A percentile compares a stretch with the other conserved stretches of the same genome.
Evolutionary conservation across 805 yeast genomes (phyloP).

Genomic region (Saccharomycopsis sp.): DNA sequence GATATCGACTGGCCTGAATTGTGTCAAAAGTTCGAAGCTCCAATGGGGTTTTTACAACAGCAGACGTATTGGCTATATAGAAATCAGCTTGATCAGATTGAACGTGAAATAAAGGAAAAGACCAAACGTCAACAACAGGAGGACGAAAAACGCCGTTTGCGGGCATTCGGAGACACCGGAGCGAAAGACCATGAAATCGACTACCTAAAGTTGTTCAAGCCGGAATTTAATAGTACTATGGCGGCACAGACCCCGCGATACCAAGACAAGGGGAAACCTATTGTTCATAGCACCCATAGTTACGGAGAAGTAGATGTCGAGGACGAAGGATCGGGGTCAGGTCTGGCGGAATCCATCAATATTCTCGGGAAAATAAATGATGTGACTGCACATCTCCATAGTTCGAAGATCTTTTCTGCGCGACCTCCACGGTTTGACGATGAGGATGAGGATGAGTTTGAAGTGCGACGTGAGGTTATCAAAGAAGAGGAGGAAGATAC

Average conservation of each 20-base stretch:
- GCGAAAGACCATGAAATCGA: conserved; percentile 6
- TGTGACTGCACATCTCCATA: conserved; percentile 11
- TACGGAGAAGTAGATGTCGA: background rate
- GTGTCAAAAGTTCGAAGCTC: conserved; percentile 28
- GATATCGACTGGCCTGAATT: conserved; percentile 29
- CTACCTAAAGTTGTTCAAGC: conserved; percentile 11
- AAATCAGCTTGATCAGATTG: conserved; percentile 31
- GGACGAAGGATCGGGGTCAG: background rate
- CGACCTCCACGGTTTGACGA: conserved; percentile 14
- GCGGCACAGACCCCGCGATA: background rate
- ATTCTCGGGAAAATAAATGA: background rate
- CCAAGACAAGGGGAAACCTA: background rate
- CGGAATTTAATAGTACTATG: conserved; percentile 1
- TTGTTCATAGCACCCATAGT: background rate
- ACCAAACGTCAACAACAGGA: background rate
- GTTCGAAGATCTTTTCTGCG: conserved; percentile 11
- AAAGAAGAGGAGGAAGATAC: background rate
- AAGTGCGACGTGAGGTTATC: background rate
- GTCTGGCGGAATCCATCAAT: background rate
- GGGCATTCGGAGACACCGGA: background rate
- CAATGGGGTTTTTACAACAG: conserved; percentile 27
- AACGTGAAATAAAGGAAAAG: conserved; percentile 26
- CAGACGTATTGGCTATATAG: conserved; percentile 39
- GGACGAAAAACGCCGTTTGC: background rate
- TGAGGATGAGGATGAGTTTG: conserved; percentile 8